Evolutionary conservation across 352 stramenopile genomes (phyloP), one percentile per base, ranked within the genome.

Genomic region (Globisporangium echinulatum): DNA sequence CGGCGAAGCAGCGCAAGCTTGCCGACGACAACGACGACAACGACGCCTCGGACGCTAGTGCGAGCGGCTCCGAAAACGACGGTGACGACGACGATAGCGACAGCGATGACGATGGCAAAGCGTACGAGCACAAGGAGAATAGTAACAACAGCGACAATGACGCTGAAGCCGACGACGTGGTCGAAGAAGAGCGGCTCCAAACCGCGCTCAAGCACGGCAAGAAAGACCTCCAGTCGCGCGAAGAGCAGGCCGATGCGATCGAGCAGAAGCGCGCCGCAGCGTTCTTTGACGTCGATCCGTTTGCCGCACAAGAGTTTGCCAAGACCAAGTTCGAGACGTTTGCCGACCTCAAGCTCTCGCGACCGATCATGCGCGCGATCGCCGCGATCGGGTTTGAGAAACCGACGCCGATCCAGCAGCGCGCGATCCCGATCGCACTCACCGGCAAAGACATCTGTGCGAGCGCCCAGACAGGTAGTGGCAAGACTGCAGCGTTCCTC

Each of bases 401-500:
- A 51, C 97, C 97, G 11, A 99, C 97, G 53, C 88, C 96, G 13
- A 96, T 97, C 72, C 90, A 97, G 75, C 88, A 95, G 53, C 88
- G 85, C 25, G 91, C 94, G 44, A 97, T 99, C 47, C 97, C 96
- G 0, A 75, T 98, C 36, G 94, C 90, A 5, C 67, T 99, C 11
- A 91, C 85, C 17, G 96, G 96, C 43, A 94, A 97, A 56, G 97
- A 99, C 79, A 97, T 99, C 64, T 99, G 96, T 69, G 98, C 96
- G 13, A 97, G 88, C 56, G 96, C 96, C 1, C 89, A 98, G 62
- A 99, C 96, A 5, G 97, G 97, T 63, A 97, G 79, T 78, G 97
- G 97, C 69, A 99, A 99, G 72, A 99, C 97, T 10, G 97, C 97
- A 5, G 97, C 97, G 7, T 99, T 99, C 73, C 65, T 99, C 61